A percentile compares a stretch with the other conserved stretches of the same genome.
phyloP scores from a whole-genome alignment of 2,329 filamentous ascomycete genomes.

The Coniella lustricola region DNA sequence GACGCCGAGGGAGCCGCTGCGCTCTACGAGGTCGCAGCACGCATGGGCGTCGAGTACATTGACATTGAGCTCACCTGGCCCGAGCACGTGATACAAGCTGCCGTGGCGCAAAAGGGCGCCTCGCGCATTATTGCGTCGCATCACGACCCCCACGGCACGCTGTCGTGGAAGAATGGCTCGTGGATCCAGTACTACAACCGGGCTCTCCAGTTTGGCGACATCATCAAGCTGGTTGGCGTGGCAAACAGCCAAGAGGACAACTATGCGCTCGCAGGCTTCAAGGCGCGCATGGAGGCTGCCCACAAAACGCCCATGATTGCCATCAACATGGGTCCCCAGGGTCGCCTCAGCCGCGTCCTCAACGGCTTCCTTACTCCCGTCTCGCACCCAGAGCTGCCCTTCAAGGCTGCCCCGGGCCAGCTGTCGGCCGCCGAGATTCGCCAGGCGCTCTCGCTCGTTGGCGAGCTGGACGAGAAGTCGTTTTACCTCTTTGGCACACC shows the following conservation, averaged over 20 bases:
- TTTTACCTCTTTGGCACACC: conserved; percentile 89
- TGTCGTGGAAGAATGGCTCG: conserved; percentile 88
- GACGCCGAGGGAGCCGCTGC: conserved; percentile 62
- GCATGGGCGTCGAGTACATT: conserved; percentile 84
- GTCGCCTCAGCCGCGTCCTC: conserved; percentile 82
- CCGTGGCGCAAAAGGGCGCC: conserved; percentile 59
- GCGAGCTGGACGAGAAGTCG: conserved; percentile 65
- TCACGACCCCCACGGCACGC: conserved; percentile 70
- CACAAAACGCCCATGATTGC: conserved; percentile 83
- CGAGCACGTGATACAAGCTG: conserved; percentile 61
- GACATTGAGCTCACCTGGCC: conserved; percentile 88
- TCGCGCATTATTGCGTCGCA: conserved; percentile 91
- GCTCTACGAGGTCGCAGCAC: conserved; percentile 72
- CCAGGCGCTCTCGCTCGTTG: conserved; percentile 67
- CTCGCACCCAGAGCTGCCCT: conserved; percentile 79
- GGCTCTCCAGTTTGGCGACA: conserved; percentile 80
- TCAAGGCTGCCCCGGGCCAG: conserved; percentile 90
- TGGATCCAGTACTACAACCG: conserved; percentile 89
- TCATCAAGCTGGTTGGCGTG: conserved; percentile 88
- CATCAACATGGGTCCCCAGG: conserved; percentile 86
- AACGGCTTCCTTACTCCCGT: conserved; percentile 95
- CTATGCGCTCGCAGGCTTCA: conserved; percentile 76
- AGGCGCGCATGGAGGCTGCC: conserved; percentile 61
- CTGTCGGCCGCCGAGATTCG: conserved; percentile 86
- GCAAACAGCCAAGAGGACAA: conserved; percentile 77